phyloP scores from a whole-genome alignment of 2,329 filamentous ascomycete species.

The Chaetomiaceae sp. region DNA sequence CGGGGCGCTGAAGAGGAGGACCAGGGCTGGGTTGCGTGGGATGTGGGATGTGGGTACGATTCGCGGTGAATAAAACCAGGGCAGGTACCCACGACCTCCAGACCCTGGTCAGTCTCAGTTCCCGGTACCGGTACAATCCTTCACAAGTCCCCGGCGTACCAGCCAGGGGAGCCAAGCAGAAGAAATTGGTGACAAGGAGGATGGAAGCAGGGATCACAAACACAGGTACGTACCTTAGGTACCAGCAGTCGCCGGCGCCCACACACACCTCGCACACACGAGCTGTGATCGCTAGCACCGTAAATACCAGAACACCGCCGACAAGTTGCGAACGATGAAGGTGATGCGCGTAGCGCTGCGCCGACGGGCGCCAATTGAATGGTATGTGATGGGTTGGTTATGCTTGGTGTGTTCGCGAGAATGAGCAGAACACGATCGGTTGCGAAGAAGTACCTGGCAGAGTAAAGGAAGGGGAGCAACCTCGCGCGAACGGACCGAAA shows the following conservation, averaged over 20 bases:
- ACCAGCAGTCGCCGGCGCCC: too few relatives aligned
- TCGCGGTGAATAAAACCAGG: constrained; percentile 25
- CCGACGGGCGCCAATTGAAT: not conserved
- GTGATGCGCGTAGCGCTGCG: too few relatives aligned
- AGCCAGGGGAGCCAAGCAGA: constrained; percentile 19
- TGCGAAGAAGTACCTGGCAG: not conserved
- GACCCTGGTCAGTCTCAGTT: constrained; percentile 21
- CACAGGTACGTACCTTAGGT: constrained; percentile 15
- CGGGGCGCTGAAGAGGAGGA: constrained; percentile 17
- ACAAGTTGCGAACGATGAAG: too few relatives aligned
- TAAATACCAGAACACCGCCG: too few relatives aligned
- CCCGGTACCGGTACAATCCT: constrained; percentile 27
- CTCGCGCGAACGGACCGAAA: constrained; percentile 23
- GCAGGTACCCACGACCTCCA: constrained; percentile 23
- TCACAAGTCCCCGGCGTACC: constrained; percentile 24
- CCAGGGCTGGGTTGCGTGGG: constrained; percentile 20
- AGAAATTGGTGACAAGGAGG: constrained; percentile 16
- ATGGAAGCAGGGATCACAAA: constrained; percentile 11
- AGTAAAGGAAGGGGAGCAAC: not conserved
- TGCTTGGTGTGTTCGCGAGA: too few relatives aligned
- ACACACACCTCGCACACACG: not conserved
- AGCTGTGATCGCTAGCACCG: not conserved
- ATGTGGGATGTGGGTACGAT: constrained; percentile 23
- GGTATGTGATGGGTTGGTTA: too few relatives aligned
- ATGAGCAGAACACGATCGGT: not conserved